phyloP scores from a whole-genome alignment of 176 grass and related monocot genomes.

The Bromus sterilis region DNA sequence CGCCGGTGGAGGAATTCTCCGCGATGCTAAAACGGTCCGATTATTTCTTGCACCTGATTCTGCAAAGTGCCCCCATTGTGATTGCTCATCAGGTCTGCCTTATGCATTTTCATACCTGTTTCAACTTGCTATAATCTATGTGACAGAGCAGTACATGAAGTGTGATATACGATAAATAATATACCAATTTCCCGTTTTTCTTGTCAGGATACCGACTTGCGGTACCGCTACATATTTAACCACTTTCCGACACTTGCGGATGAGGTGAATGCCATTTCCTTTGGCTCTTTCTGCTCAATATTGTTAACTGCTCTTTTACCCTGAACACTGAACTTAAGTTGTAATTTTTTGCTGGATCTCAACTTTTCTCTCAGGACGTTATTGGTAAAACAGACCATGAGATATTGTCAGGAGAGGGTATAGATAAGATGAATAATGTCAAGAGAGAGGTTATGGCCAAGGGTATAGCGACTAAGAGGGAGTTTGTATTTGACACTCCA shows the following conservation, averaged over 20 bases:
- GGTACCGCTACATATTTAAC: slow-evolving; percentile 89
- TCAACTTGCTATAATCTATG: neutral
- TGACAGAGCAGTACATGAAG: neutral
- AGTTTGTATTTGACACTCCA: slow-evolving; percentile 67
- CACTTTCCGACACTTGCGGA: slow-evolving; percentile 83
- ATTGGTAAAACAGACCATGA: slow-evolving; percentile 90
- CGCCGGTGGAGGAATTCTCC: slow-evolving; percentile 62
- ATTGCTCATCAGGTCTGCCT: slow-evolving; percentile 82
- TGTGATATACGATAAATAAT: neutral
- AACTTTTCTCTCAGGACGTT: slow-evolving; percentile 64
- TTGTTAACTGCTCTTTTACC: neutral
- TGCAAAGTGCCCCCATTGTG: slow-evolving; percentile 85
- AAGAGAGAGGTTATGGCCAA: slow-evolving; percentile 66
- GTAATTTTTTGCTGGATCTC: slow-evolving; percentile 10
- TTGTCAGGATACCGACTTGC: slow-evolving; percentile 72
- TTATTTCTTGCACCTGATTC: slow-evolving; percentile 92
- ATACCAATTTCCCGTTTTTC: neutral
- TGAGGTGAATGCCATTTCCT: slow-evolving; percentile 39
- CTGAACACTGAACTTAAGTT: neutral
- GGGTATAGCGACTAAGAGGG: slow-evolving; percentile 57
- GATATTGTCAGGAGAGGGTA: slow-evolving; percentile 57
- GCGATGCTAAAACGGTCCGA: slow-evolving; percentile 60
- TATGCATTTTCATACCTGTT: neutral
- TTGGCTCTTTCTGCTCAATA: neutral
- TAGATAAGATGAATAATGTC: slow-evolving; percentile 72